Conservation (phyloP, 1,284 basidiomycete species). For the Boletus holoroseus region DNA sequence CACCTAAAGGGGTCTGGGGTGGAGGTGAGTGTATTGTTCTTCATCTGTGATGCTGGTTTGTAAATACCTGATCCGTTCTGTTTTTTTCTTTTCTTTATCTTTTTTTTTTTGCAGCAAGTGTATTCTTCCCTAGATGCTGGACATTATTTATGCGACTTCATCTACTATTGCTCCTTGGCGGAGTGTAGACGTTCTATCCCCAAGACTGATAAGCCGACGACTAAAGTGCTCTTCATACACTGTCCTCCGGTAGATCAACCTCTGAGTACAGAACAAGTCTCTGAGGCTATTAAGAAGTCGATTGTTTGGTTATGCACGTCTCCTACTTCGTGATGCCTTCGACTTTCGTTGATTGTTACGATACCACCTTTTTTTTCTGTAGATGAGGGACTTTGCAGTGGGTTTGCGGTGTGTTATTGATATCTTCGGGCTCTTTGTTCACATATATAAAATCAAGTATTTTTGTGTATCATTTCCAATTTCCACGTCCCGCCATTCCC, state of each 20-base stretch:
- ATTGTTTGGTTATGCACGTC: conserved; percentile 50
- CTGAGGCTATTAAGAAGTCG: conserved; percentile 56
- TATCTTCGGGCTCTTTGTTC: conserved; percentile 1
- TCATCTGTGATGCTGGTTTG: neutral
- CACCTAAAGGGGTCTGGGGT: conserved; percentile 54
- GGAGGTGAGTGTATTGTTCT: conserved; percentile 42
- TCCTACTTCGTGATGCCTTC: conserved; percentile 16
- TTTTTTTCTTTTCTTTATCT: neutral
- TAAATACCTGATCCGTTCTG: conserved; percentile 10
- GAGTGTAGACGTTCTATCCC: conserved; percentile 53
- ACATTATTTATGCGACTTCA: conserved; percentile 72
- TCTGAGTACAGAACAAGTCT: conserved; percentile 57
- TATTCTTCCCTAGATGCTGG: conserved; percentile 71
- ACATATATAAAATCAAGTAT: neutral
- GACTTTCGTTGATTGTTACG: neutral
- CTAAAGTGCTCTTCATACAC: conserved; percentile 67
- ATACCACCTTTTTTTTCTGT: conserved; percentile 18
- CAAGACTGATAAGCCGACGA: conserved; percentile 51
- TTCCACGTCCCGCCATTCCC: too few species aligned
- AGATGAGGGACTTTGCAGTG: conserved; percentile 27
- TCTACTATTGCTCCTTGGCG: conserved; percentile 74
- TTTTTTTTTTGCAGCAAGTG: conserved; percentile 43
- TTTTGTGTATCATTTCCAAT: neutral
- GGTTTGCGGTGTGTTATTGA: neutral
- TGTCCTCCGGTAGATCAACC: conserved; percentile 63